These are phyloP conservation scores for Didymosphaeria variabile DNA, from an alignment of 2,329 filamentous ascomycete species.

Conservation along the genomic window DNA sequence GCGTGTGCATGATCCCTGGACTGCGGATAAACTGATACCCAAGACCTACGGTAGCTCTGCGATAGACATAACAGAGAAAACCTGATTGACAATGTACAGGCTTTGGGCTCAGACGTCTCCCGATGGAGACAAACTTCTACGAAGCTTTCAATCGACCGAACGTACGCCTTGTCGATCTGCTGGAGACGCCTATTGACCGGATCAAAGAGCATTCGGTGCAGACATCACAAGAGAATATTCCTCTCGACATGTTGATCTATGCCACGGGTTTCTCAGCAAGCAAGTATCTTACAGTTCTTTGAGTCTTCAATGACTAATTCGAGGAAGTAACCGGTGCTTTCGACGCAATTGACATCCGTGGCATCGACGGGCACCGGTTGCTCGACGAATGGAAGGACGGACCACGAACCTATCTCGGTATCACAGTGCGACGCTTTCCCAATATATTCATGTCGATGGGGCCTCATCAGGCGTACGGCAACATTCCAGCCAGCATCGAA, in stretches of 20 bases:
- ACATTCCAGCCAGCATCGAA: not conserved
- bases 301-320: constrained; percentile 29
- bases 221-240: constrained; percentile 56
- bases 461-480: constrained; percentile 53
- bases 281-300: no score
- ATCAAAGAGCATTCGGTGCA: constrained; percentile 60
- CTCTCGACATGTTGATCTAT: constrained; percentile 63
- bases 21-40: constrained; percentile 53
- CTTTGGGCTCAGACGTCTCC: constrained; percentile 36
- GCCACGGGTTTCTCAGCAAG: constrained; percentile 42
- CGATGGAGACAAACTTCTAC: constrained; percentile 44
- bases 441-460: constrained; percentile 61
- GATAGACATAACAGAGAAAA: no score
- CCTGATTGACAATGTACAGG: no score
- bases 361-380: constrained; percentile 33
- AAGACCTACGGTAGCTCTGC: constrained; percentile 29
- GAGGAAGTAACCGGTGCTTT: constrained; percentile 52
- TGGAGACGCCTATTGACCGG: constrained; percentile 53
- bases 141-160: constrained; percentile 54
- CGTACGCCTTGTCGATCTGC: constrained; percentile 57
- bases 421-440: constrained; percentile 52
- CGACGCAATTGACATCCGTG: constrained; percentile 46
- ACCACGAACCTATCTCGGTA: constrained; percentile 49
- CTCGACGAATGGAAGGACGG: constrained; percentile 29
- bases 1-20: constrained; percentile 31